Evolutionary conservation across 2,329 filamentous ascomycete species (phyloP), one percentile per base, ranked within the genome.

Genomic region (Fusarium sp.): DNA sequence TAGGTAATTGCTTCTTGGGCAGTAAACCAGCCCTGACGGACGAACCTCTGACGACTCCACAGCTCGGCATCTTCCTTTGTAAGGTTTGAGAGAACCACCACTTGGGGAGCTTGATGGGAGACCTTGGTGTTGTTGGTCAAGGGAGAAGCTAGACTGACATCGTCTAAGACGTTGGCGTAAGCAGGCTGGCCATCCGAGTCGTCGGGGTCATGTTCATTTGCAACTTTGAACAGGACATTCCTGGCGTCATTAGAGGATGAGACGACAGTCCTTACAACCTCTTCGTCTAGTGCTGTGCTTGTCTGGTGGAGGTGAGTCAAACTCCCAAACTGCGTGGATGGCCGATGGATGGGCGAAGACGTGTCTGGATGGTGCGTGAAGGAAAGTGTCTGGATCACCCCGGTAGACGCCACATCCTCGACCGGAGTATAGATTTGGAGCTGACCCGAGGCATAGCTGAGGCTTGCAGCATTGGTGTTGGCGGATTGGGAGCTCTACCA

Each of bases 241-340:
- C 38, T 40, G 38, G 38, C 18, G 1, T 13, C n/a, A 20, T 20
- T 20, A 6, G 2, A 40, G 4, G n/a, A 40, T 5, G 6, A 6
- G 18, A 20, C 2, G n/a, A 40, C 2, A 38, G 18, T 38, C n/a
- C 2, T 40, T 7, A 40, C 10, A 40, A 20, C n/a, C 10, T 40
- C n/a, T 2, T 40, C 38, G n/a, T 20, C 10, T 13, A 40, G n/a
- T n/a, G n/a, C n/a, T n/a, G n/a, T 40, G 0, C 11, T 20, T 20
- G 11, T 20, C 38, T 40, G 10, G 10, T 40, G 2, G 20, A 20
- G 9, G 13, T 40, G 38, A 33, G 38, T n/a, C 10, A 11, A 40
- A 10, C 38, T 40, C n/a, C 36, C 0, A 0, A 40, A 11, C 9
- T 40, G n/a, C n/a, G n/a, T n/a, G n/a, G n/a, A n/a, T n/a, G n/a